Evolutionary conservation across 2,329 filamentous ascomycete species (phyloP).

Genomic region (Pseudodiploospora longispora): DNA sequence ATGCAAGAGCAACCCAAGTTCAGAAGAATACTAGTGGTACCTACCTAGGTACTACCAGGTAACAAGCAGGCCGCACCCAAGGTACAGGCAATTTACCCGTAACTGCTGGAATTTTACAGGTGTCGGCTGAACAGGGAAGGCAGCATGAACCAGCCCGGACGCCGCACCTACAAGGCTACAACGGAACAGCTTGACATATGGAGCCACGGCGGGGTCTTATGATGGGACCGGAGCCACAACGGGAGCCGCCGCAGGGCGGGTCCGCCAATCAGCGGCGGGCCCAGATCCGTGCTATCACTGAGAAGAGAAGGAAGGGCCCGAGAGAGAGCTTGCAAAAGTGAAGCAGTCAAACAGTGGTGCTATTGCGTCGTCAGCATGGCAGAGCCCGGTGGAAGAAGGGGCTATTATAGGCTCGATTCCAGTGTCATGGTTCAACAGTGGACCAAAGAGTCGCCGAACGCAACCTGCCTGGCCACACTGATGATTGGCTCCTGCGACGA

Average conservation of each 20-base stretch:
- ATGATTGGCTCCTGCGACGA: not conserved
- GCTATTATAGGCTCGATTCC: conserved; percentile 1
- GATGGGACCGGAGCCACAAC: not conserved
- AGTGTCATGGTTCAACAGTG: too few relatives aligned
- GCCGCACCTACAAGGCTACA: not conserved
- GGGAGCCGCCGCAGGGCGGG: conserved; percentile 5
- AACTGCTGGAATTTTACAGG: not conserved
- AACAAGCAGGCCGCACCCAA: not conserved
- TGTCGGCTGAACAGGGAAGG: not conserved
- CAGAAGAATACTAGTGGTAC: not conserved
- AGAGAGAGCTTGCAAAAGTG: not conserved
- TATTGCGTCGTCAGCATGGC: not conserved
- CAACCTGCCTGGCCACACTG: conserved; percentile 1
- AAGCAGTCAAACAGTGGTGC: not conserved
- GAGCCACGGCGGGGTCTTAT: conserved; percentile 1
- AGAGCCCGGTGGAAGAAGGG: conserved; percentile 4
- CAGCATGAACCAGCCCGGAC: not conserved
- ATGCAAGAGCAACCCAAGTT: not conserved
- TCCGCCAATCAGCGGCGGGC: conserved; percentile 5
- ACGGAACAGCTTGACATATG: not conserved
- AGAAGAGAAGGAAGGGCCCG: conserved; percentile 1
- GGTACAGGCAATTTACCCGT: not conserved
- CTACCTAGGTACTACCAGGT: not conserved
- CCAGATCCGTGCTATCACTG: conserved; percentile 4
- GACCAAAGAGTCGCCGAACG: not conserved